These are phyloP conservation scores for Claviceps capensis DNA, from an alignment of 2,329 filamentous ascomycete genomes.

Conservation along the genomic window DNA sequence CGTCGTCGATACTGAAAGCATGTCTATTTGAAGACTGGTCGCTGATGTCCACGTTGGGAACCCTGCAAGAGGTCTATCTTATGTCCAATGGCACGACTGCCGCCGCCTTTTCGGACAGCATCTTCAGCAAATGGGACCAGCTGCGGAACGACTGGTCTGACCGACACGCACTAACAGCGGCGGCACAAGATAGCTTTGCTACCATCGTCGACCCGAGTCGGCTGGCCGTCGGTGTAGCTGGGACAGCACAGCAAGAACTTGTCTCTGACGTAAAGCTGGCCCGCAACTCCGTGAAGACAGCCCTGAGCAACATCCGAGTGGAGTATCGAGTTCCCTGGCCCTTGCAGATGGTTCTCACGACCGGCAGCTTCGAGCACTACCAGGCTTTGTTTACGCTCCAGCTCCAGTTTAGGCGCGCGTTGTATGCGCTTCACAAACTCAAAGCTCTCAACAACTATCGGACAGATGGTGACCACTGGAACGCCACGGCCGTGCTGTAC, in stretches of 20 bases:
- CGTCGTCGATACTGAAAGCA: constrained; percentile 50
- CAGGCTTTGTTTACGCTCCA: constrained; percentile 62
- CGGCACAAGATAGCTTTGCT: constrained; percentile 60
- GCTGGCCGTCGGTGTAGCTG: constrained; percentile 42
- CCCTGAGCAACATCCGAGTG: constrained; percentile 49
- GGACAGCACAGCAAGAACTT: constrained; percentile 23
- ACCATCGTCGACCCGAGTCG: constrained; percentile 43
- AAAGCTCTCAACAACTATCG: constrained; percentile 29
- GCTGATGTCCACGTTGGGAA: constrained; percentile 49
- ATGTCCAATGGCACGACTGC: constrained; percentile 59
- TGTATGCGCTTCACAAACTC: constrained; percentile 47
- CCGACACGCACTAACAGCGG: constrained; percentile 64
- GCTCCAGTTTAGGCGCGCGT: constrained; percentile 62
- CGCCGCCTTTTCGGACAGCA: constrained; percentile 47
- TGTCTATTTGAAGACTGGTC: constrained; percentile 57
- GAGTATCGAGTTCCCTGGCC: constrained; percentile 56
- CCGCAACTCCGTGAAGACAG: constrained; percentile 40
- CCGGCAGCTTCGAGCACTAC: constrained; percentile 50
- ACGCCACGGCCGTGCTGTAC: constrained; percentile 38
- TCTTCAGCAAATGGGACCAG: constrained; percentile 65
- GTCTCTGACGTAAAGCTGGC: constrained; percentile 32
- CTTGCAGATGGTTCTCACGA: constrained; percentile 58
- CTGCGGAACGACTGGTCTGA: constrained; percentile 57
- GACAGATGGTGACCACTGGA: constrained; percentile 22
- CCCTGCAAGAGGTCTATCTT: constrained; percentile 61